Percentiles rank a stretch among this genome's conserved stretches.
phyloP scores from a whole-genome alignment of 2,329 filamentous ascomycete genomes.

The Trichothecium roseum region DNA sequence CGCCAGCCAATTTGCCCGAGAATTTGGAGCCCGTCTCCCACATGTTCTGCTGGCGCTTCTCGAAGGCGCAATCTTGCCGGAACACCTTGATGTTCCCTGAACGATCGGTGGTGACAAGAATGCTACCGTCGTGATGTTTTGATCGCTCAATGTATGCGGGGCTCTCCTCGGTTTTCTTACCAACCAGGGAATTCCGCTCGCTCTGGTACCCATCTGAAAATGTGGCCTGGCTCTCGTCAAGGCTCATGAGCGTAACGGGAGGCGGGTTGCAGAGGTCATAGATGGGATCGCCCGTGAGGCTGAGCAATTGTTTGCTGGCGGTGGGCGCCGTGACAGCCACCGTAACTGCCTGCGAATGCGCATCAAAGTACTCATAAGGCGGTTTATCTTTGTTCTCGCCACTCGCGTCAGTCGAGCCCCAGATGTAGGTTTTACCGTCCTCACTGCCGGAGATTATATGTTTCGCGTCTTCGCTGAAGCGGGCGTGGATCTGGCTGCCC shows the following conservation, averaged over 20 bases:
- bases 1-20: slow-evolving; percentile 54
- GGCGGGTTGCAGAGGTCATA: slow-evolving; percentile 95
- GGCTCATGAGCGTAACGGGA: slow-evolving; percentile 69
- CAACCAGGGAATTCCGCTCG: not conserved
- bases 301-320: slow-evolving; percentile 65
- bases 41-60: slow-evolving; percentile 64
- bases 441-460: slow-evolving; percentile 92
- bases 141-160: slow-evolving; percentile 70
- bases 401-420: slow-evolving; percentile 48
- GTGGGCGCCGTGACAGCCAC: slow-evolving; percentile 78
- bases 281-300: slow-evolving; percentile 79
- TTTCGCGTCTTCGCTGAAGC: slow-evolving; percentile 75
- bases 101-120: slow-evolving; percentile 85
- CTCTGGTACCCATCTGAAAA: slow-evolving; percentile 21
- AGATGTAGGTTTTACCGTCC: slow-evolving; percentile 82
- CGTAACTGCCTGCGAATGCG: slow-evolving; percentile 80
- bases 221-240: slow-evolving; percentile 48
- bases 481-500: slow-evolving; percentile 81
- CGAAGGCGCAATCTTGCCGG: slow-evolving; percentile 81
- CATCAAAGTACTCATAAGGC: slow-evolving; percentile 82
- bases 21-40: slow-evolving; percentile 74
- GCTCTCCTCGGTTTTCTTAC: slow-evolving; percentile 50
- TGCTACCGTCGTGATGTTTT: slow-evolving; percentile 71
- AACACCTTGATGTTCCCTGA: slow-evolving; percentile 88
- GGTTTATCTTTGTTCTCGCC: slow-evolving; percentile 65